Base-by-base conservation (phyloP, 345 rosid genomes). In the Pistacia atlantica region DNA sequence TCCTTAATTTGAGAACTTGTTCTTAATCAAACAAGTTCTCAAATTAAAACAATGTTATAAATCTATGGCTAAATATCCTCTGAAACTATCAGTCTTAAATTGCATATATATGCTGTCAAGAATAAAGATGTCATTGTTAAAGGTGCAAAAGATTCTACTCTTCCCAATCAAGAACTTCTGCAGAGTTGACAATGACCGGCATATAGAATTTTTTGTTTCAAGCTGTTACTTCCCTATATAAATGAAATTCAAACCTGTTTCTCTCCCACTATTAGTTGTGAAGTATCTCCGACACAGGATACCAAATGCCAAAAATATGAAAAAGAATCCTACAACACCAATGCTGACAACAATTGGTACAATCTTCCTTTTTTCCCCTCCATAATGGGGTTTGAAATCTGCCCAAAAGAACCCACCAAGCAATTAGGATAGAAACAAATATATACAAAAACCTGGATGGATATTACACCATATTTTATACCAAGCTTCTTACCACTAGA, bases 271-370 rank as follows among this genome's bases (percentile, higher is more conserved):
- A 67, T 70, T 77, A 64, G 67, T 64, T 80, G 20, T 65, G 62
- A 61, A 33, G 31, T 67, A 56, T 61, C 73, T 87, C 91, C 92
- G 80, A 81, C 60, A 86, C 54, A 83, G 54, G 17, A 63, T 51
- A 10, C 81, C 80, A 5, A 84, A 68, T 25, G 78, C 28, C 46
- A 81, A 14, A 74, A 88, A 49, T 77, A 79, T 18, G 20, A 86
- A 73, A 71, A 59, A 78, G 48, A 77, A 56, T 79, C 72, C 77
- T 5, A 77, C 73, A 20, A 71, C 84, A 51, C 77, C 81, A 75
- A 79, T 73, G 25, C 86, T 90, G 42, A 78, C 62, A 48, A 56
- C 7, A 5, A 65, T 66, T 59, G 37, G 70, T 35, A 46, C 77
- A 74, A 56, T 59, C 52, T 73, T 67, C 65, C 22, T 57, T 51